A percentile compares a stretch with the other conserved stretches of the same genome.
These are phyloP conservation scores for Abrus pulchellus DNA, from an alignment of 306 rosid species.

Conservation along the genomic window DNA sequence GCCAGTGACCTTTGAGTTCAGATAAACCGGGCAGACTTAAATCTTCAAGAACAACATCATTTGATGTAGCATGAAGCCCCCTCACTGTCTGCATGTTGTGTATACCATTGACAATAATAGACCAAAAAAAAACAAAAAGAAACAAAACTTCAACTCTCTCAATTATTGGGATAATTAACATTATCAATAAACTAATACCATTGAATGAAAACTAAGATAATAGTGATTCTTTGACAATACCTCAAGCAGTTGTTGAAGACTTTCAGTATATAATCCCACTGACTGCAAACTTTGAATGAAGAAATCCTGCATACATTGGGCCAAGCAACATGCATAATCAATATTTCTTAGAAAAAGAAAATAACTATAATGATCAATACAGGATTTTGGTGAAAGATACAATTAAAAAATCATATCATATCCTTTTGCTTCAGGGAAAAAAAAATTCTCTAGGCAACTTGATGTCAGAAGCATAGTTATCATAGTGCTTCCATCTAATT, in stretches of 20 bases:
- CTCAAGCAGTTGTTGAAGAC: slow-evolving; percentile 76
- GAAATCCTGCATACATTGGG: slow-evolving; percentile 72
- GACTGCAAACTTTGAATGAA: slow-evolving; percentile 83
- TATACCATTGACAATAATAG: slow-evolving; percentile 30
- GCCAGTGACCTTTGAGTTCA: slow-evolving; percentile 93
- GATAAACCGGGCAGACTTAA: slow-evolving; percentile 86
- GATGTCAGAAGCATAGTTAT: not conserved
- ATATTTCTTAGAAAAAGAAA: not conserved
- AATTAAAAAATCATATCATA: not conserved
- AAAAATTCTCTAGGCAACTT: not conserved
- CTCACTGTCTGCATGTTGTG: slow-evolving; percentile 68
- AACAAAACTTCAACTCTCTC: not conserved
- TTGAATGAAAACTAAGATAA: slow-evolving; percentile 20
- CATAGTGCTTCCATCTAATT: too few species aligned
- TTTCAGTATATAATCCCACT: slow-evolving; percentile 74
- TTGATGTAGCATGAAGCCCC: slow-evolving; percentile 72
- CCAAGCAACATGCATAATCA: slow-evolving; percentile 41
- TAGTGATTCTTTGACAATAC: slow-evolving; percentile 54
- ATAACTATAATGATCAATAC: not conserved
- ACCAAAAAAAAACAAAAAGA: slow-evolving; percentile 18
- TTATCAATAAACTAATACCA: not conserved
- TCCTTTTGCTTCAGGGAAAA: not conserved
- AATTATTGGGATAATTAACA: slow-evolving; percentile 37
- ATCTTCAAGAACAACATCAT: slow-evolving; percentile 85
- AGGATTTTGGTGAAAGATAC: not conserved